These are phyloP conservation scores for Teunomyces gatunensis DNA, from an alignment of 805 yeast species.

Conservation along the genomic window DNA sequence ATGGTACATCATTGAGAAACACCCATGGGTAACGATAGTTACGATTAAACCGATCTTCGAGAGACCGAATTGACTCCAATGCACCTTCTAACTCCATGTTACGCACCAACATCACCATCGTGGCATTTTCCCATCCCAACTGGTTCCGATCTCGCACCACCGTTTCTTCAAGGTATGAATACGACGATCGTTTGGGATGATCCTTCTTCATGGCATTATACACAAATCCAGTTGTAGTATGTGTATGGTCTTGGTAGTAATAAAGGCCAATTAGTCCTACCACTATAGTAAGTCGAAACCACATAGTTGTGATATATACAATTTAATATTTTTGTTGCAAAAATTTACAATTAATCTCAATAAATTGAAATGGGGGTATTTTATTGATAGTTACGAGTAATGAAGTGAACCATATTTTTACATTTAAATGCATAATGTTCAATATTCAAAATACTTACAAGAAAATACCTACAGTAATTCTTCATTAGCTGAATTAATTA, in stretches of 20 bases:
- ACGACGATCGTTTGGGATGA: conserved; percentile 27
- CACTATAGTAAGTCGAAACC: neutral
- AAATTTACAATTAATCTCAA: neutral
- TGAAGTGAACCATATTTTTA: no score
- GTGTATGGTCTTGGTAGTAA: neutral
- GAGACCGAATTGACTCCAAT: conserved; percentile 42
- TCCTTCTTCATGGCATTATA: conserved; percentile 13
- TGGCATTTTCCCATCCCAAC: conserved; percentile 71
- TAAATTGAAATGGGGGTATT: neutral
- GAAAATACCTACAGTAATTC: no score
- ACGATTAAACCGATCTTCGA: conserved; percentile 42
- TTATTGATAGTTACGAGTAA: neutral
- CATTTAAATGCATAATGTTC: no score
- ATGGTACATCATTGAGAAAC: conserved; percentile 43
- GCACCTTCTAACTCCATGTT: conserved; percentile 79
- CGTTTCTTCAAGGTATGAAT: conserved; percentile 22
- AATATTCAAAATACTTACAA: no score
- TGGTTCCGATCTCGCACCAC: conserved; percentile 29
- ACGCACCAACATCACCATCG: conserved; percentile 82
- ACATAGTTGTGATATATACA: neutral
- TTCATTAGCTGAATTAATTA: no score
- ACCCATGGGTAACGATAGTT: conserved; percentile 45
- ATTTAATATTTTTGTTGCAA: conserved; percentile 2
- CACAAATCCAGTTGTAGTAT: neutral
- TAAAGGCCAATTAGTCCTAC: neutral